These are phyloP conservation scores for Anthracocystis setariae DNA, from an alignment of 1,284 basidiomycete species.

Conservation along the genomic window DNA sequence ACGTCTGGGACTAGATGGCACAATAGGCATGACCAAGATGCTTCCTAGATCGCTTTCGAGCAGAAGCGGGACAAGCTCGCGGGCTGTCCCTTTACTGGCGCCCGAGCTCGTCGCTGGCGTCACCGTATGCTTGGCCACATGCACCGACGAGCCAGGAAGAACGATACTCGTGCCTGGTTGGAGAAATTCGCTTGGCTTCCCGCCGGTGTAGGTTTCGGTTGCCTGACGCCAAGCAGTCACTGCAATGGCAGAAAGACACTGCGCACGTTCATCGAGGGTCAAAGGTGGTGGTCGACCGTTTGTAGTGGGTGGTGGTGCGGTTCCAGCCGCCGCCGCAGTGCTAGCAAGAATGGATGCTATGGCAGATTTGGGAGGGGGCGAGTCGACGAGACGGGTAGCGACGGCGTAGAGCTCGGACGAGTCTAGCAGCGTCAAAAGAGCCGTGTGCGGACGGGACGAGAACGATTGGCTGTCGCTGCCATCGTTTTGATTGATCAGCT, in stretches of 20 bases:
- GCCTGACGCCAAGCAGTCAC: slow-evolving; percentile 37
- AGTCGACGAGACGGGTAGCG: slow-evolving; percentile 25
- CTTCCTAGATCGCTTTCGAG: slow-evolving; percentile 40
- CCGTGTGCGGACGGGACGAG: slow-evolving; percentile 29
- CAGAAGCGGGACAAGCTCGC: slow-evolving; percentile 31
- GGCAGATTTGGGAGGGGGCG: slow-evolving; percentile 10
- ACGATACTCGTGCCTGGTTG: slow-evolving; percentile 7
- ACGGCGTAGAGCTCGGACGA: slow-evolving; percentile 43
- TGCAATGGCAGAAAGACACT: slow-evolving; percentile 37
- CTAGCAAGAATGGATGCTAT: slow-evolving; percentile 27
- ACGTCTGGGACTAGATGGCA: slow-evolving; percentile 2
- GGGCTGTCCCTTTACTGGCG: slow-evolving; percentile 2
- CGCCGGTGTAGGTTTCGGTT: not conserved
- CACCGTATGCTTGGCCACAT: slow-evolving; percentile 27
- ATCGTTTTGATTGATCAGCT: slow-evolving; percentile 20
- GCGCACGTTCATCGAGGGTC: slow-evolving; percentile 37
- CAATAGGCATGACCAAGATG: slow-evolving; percentile 41
- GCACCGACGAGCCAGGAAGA: slow-evolving; percentile 15
- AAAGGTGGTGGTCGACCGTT: slow-evolving; percentile 7
- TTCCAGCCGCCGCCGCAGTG: slow-evolving; percentile 26
- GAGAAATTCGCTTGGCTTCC: not conserved
- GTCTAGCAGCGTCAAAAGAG: slow-evolving; percentile 36
- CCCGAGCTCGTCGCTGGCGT: slow-evolving; percentile 4
- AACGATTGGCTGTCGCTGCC: not conserved
- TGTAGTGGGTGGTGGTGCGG: not conserved